Conservation (phyloP, 2,329 filamentous ascomycete species). For the Pseudocercospora crystallina region DNA sequence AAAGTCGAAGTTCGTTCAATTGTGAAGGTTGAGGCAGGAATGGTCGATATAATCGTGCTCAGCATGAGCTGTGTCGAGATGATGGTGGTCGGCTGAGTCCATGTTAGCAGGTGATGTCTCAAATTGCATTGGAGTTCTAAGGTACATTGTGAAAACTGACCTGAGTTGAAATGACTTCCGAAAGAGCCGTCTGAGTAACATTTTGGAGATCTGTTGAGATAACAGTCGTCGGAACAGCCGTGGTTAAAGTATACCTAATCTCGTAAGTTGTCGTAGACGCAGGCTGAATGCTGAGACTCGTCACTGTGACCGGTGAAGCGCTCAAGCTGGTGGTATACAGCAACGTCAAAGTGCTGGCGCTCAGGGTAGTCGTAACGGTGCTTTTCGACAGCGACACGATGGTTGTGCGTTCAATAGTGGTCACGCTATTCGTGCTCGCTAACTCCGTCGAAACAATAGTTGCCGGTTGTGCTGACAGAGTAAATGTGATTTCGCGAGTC, state of each 20-base stretch:
- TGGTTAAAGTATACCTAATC: background rate
- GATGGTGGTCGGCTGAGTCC: background rate
- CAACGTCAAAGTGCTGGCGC: background rate
- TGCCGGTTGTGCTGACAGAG: background rate
- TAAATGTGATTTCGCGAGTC: slow-evolving; percentile 1
- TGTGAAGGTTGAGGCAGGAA: background rate
- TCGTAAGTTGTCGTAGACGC: background rate
- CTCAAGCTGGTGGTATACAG: too few relatives aligned
- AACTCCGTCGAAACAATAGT: background rate
- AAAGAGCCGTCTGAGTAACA: too few relatives aligned
- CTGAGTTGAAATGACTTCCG: too few relatives aligned
- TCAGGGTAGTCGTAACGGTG: background rate
- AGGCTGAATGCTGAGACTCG: too few relatives aligned
- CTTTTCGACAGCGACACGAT: background rate
- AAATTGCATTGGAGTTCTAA: too few relatives aligned
- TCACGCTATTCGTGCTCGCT: background rate
- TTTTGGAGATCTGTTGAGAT: background rate
- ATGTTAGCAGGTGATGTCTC: too few relatives aligned
- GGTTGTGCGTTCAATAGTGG: background rate
- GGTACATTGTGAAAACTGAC: too few relatives aligned
- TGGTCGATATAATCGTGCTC: background rate
- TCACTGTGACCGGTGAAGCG: too few relatives aligned
- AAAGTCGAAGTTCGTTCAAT: background rate
- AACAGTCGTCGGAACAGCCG: background rate
- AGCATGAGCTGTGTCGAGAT: background rate